phyloP scores from a whole-genome alignment of 345 rosid species.

The Rhizophora mangle region DNA sequence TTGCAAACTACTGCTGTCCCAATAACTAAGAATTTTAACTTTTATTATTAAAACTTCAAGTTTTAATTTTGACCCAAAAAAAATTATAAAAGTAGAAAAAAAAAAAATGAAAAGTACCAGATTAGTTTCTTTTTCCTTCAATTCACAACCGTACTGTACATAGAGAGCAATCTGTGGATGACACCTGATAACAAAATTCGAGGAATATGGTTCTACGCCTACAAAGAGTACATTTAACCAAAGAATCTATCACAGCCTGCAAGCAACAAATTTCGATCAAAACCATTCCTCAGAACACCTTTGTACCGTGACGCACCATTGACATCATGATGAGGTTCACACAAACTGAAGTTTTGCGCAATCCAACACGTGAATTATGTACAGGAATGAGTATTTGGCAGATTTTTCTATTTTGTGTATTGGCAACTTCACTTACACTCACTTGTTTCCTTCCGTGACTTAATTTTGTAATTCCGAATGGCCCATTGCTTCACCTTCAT shows the following conservation, averaged over 20 bases:
- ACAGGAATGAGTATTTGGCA: not conserved
- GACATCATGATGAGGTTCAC: not conserved
- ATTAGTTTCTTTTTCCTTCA: no score
- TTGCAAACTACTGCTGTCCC: no score
- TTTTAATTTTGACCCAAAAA: no score
- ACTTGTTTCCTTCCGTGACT: conserved; percentile 23
- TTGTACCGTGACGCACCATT: not conserved
- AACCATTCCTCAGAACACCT: not conserved
- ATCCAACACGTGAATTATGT: not conserved
- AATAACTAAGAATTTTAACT: no score
- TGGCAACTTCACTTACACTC: not conserved
- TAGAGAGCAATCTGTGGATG: no score
- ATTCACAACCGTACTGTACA: no score
- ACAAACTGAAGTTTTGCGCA: not conserved
- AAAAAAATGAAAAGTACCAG: no score
- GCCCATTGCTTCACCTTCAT: conserved; percentile 6
- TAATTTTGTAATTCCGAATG: not conserved
- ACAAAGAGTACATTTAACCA: no score
- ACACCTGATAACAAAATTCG: no score
- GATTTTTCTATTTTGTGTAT: not conserved
- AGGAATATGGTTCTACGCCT: no score
- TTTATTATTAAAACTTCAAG: no score
- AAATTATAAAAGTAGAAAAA: no score
- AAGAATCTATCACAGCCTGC: not conserved
- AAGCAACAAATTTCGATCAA: not conserved